Conservation (phyloP, 148 eudicot genomes). For the Euryodendron excelsum region DNA sequence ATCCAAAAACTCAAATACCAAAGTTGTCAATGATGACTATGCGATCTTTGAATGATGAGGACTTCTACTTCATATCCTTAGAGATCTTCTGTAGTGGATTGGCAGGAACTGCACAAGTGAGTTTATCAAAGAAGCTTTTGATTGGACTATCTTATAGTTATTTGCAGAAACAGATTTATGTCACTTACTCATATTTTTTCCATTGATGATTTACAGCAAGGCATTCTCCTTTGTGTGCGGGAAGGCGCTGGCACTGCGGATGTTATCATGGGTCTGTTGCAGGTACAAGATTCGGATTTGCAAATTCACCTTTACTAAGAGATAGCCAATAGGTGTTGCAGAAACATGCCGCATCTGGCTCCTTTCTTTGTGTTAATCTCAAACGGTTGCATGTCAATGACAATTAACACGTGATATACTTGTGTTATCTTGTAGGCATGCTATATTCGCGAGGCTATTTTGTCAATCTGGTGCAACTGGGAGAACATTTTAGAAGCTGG, state of each 20-base stretch:
- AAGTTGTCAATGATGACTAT: slow-evolving; percentile 46
- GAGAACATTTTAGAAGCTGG: slow-evolving; percentile 19
- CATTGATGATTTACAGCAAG: slow-evolving; percentile 28
- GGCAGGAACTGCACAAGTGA: slow-evolving; percentile 35
- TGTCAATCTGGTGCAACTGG: slow-evolving; percentile 26
- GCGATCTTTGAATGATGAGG: slow-evolving; percentile 57
- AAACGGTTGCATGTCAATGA: neutral
- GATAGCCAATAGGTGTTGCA: neutral
- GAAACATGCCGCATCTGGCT: neutral
- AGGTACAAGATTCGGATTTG: slow-evolving; percentile 37
- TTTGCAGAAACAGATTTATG: neutral
- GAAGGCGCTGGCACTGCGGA: slow-evolving; percentile 70
- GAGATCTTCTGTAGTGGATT: slow-evolving; percentile 41
- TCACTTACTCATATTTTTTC: neutral
- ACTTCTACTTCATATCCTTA: slow-evolving; percentile 68
- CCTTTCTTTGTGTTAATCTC: neutral
- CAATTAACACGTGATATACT: neutral
- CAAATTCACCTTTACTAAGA: neutral
- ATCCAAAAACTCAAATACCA: slow-evolving; percentile 40
- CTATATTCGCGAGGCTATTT: slow-evolving; percentile 51
- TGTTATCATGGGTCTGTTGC: slow-evolving; percentile 65
- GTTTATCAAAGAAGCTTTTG: slow-evolving; percentile 12
- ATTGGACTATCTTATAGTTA: neutral
- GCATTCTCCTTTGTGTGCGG: slow-evolving; percentile 69
- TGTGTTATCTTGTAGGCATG: slow-evolving; percentile 52